These are phyloP conservation scores for Penicillium frequentans DNA, from an alignment of 2,329 filamentous ascomycete genomes.

Conservation along the genomic window DNA sequence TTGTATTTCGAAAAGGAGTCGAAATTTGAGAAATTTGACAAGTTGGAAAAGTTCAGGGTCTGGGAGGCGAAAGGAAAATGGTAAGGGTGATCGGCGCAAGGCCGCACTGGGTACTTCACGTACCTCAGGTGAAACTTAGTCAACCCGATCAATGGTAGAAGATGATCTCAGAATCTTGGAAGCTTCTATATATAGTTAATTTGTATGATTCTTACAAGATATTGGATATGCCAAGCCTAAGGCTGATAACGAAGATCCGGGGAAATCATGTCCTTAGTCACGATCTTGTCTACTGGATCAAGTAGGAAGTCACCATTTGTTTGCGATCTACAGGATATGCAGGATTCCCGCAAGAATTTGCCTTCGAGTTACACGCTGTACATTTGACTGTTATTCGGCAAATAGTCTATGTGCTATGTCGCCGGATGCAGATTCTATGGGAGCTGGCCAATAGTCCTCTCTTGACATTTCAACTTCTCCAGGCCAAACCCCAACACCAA, in stretches of 20 bases:
- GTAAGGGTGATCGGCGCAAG: conserved; percentile 3
- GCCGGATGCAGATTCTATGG: not conserved
- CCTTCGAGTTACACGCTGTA: not conserved
- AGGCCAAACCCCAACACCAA: not conserved
- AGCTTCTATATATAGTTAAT: not conserved
- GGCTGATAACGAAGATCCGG: conserved; percentile 18
- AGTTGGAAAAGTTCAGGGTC: not conserved
- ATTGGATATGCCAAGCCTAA: not conserved
- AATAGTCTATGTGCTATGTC: not conserved
- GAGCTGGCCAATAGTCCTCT: not conserved
- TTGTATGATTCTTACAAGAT: not conserved
- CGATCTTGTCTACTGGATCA: not conserved
- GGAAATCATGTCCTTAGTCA: conserved; percentile 4
- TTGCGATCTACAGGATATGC: not conserved
- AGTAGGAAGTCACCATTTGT: not conserved
- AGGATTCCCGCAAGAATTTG: not conserved
- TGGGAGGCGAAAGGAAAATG: not conserved
- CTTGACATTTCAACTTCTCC: not conserved
- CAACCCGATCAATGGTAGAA: too few relatives aligned
- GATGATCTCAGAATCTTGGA: too few relatives aligned
- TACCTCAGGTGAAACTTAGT: not conserved
- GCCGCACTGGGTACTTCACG: not conserved
- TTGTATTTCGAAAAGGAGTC: not conserved
- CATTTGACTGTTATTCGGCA: not conserved
- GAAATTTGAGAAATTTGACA: not conserved